Evolutionary conservation across 345 rosid genomes (phyloP).

Genomic region (Erodium maritimum): DNA sequence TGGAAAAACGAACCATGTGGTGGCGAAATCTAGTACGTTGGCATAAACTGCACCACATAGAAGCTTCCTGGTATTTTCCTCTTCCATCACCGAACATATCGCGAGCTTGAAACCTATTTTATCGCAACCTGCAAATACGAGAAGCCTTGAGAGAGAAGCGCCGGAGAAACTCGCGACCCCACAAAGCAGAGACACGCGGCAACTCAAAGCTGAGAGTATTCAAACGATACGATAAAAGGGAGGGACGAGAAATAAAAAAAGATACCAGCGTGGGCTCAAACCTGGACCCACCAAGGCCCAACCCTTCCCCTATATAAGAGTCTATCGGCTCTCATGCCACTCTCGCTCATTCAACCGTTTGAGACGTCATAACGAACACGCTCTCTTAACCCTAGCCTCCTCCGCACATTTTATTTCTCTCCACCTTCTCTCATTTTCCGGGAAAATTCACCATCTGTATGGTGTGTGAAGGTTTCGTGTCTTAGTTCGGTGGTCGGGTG

Average conservation of each 20-base stretch:
- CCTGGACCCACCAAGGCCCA: slow-evolving; percentile 13
- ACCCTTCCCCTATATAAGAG: slow-evolving; percentile 33
- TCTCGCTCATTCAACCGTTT: slow-evolving; percentile 41
- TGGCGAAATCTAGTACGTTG: slow-evolving; percentile 18
- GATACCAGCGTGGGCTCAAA: slow-evolving; percentile 10
- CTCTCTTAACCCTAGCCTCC: too few relatives aligned
- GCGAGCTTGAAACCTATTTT: slow-evolving; percentile 7
- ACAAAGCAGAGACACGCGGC: slow-evolving; percentile 39
- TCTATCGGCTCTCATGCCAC: slow-evolving; percentile 25
- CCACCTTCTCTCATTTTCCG: slow-evolving; percentile 15
- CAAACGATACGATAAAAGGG: background rate
- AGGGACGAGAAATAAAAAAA: slow-evolving; percentile 1
- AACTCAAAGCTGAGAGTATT: slow-evolving; percentile 29
- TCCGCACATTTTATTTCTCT: slow-evolving; percentile 4
- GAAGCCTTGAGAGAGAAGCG: slow-evolving; percentile 2
- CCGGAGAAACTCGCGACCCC: slow-evolving; percentile 4
- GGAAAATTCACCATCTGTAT: slow-evolving; percentile 25
- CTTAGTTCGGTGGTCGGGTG: slow-evolving; percentile 7
- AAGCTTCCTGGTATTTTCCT: slow-evolving; percentile 29
- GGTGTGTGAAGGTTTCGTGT: slow-evolving; percentile 14
- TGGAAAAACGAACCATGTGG: background rate
- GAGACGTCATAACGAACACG: slow-evolving; percentile 1
- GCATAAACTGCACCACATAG: background rate
- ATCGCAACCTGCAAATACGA: background rate
- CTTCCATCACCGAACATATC: background rate